These are phyloP conservation scores for Volutella citrinella DNA, from an alignment of 2,329 filamentous ascomycete species.

Conservation along the genomic window DNA sequence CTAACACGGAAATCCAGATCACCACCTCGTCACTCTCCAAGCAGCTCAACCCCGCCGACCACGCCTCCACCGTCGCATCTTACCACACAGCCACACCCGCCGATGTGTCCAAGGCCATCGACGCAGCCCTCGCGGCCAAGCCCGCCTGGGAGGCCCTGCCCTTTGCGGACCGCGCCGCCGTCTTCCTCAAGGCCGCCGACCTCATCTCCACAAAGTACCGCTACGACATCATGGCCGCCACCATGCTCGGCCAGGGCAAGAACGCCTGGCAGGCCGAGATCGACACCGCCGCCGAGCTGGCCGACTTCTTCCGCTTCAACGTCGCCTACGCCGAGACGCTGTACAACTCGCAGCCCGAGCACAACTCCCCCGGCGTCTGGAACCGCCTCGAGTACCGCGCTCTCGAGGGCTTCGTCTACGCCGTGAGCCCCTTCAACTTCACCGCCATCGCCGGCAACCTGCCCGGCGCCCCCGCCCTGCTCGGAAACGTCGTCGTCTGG, in stretches of 20 bases:
- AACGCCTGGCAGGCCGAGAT: slow-evolving; percentile 99
- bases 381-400: slow-evolving; percentile 88
- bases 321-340: slow-evolving; percentile 91
- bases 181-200: slow-evolving; percentile 96
- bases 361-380: slow-evolving; percentile 83
- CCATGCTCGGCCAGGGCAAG: slow-evolving; percentile 96
- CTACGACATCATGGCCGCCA: slow-evolving; percentile 94
- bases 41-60: slow-evolving; percentile 81
- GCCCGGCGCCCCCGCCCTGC: slow-evolving; percentile 74
- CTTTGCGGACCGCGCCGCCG: slow-evolving; percentile 84
- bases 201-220: slow-evolving; percentile 88
- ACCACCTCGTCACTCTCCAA: slow-evolving; percentile 62
- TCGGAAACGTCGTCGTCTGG: slow-evolving; percentile 95
- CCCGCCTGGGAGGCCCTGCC: slow-evolving; percentile 80
- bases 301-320: slow-evolving; percentile 91
- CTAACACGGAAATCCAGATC: slow-evolving; percentile 45
- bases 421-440: slow-evolving; percentile 94
- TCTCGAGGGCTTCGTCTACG: slow-evolving; percentile 93
- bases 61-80: slow-evolving; percentile 71
- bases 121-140: slow-evolving; percentile 82
- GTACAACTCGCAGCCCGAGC: slow-evolving; percentile 80
- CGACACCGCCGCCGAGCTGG: slow-evolving; percentile 86
- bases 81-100: slow-evolving; percentile 78
- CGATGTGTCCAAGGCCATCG: slow-evolving; percentile 78
- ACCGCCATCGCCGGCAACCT: slow-evolving; percentile 92